These are phyloP conservation scores for Fagopyrum esculentum DNA, from an alignment of 148 eudicot species.

Conservation along the genomic window DNA sequence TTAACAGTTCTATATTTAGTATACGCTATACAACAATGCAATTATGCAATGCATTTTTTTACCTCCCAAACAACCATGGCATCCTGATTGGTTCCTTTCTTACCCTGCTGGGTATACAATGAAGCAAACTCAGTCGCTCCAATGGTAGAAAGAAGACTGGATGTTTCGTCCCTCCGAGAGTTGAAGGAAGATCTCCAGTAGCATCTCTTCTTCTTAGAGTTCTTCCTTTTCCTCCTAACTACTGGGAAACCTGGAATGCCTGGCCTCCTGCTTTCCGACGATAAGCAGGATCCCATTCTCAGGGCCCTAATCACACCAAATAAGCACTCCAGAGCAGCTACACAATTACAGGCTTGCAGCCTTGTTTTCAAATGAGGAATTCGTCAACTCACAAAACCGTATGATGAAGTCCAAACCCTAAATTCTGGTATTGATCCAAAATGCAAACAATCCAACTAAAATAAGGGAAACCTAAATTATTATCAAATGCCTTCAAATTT, in stretches of 20 bases:
- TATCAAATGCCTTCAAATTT: background rate
- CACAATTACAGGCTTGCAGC: conserved; percentile 22
- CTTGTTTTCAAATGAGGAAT: conserved; percentile 28
- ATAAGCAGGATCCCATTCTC: conserved; percentile 94
- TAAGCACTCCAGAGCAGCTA: conserved; percentile 24
- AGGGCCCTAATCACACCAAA: conserved; percentile 82
- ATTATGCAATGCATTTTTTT: background rate
- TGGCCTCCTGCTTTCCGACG: conserved; percentile 74
- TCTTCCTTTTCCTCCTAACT: conserved; percentile 41
- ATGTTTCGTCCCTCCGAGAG: conserved; percentile 36
- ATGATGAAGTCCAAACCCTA: too few species aligned
- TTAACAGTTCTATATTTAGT: background rate
- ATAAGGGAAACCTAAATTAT: background rate
- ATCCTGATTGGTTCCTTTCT: conserved; percentile 93
- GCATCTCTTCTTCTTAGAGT: conserved; percentile 33
- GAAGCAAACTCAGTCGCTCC: conserved; percentile 73
- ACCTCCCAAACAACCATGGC: conserved; percentile 99
- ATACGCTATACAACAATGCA: background rate
- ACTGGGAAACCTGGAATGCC: conserved; percentile 50
- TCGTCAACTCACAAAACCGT: too few species aligned
- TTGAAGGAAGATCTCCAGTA: conserved; percentile 45
- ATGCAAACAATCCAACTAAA: too few species aligned
- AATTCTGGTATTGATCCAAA: too few species aligned
- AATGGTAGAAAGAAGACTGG: conserved; percentile 60
- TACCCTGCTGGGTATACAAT: conserved; percentile 80